Percentiles rank a stretch among this genome's conserved stretches.
Conservation (phyloP, 1,284 basidiomycete genomes). For the Leccinum holopus region DNA sequence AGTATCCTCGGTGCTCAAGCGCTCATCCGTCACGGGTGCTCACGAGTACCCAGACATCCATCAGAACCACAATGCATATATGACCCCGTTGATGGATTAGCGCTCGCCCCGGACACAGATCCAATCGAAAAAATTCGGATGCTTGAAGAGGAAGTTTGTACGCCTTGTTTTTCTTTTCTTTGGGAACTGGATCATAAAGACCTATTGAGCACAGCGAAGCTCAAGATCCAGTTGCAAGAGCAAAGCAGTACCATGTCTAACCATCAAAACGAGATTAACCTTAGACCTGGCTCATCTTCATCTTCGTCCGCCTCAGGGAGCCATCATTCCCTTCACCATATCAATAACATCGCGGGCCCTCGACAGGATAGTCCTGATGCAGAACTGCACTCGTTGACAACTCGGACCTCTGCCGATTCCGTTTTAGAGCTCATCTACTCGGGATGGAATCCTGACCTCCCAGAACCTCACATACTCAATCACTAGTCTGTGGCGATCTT, state of each 20-base stretch:
- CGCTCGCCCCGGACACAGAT: constrained; percentile 70
- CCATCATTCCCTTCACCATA: constrained; percentile 5
- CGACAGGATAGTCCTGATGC: constrained; percentile 53
- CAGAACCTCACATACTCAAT: constrained; percentile 64
- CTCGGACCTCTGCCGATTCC: constrained; percentile 44
- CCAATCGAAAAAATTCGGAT: constrained; percentile 71
- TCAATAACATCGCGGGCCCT: constrained; percentile 20
- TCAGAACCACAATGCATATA: constrained; percentile 77
- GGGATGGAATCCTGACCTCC: constrained; percentile 81
- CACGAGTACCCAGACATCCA: constrained; percentile 56
- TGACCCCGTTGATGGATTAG: constrained; percentile 77
- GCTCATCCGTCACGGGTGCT: constrained; percentile 5
- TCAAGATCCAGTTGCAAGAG: constrained; percentile 63
- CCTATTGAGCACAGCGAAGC: constrained; percentile 46
- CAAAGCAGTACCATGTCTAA: constrained; percentile 34
- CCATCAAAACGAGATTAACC: constrained; percentile 12
- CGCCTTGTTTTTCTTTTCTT: constrained; percentile 21
- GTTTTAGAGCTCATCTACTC: constrained; percentile 64
- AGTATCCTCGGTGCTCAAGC: constrained; percentile 29
- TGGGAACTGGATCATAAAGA: constrained; percentile 1
- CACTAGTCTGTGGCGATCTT: constrained; percentile 59
- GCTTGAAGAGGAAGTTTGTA: constrained; percentile 77
- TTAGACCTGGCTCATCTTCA: constrained; percentile 26
- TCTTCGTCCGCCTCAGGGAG: constrained; percentile 21
- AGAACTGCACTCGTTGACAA: constrained; percentile 40